Percentiles rank a stretch among this genome's conserved stretches.
These are phyloP conservation scores for Ajuga chamaepitys DNA, from an alignment of 257 asterid species.

Conservation along the genomic window DNA sequence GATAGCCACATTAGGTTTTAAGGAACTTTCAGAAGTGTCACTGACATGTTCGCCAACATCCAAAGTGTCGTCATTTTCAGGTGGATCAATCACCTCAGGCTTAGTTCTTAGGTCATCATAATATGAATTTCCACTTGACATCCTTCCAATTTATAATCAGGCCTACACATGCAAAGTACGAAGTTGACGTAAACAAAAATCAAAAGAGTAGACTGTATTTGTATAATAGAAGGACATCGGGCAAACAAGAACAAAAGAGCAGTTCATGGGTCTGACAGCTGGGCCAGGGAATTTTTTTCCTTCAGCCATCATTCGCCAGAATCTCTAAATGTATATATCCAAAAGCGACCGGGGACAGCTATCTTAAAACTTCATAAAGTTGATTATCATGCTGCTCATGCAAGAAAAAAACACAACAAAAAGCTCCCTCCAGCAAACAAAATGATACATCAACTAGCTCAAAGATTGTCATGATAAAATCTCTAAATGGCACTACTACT, in stretches of 20 bases:
- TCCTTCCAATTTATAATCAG: slow-evolving; percentile 6
- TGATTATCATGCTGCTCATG: not conserved
- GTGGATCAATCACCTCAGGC: slow-evolving; percentile 41
- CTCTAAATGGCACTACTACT: not conserved
- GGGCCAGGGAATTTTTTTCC: not conserved
- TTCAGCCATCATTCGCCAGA: not conserved
- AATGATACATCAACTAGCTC: not conserved
- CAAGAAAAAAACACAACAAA: not conserved
- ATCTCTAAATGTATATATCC: no score
- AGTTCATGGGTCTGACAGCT: not conserved
- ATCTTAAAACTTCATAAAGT: not conserved
- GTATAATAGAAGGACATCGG: not conserved
- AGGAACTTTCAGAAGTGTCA: slow-evolving; percentile 25
- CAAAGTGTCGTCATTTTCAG: slow-evolving; percentile 28
- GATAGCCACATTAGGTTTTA: slow-evolving; percentile 36
- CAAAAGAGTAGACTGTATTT: not conserved
- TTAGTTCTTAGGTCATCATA: slow-evolving; percentile 25
- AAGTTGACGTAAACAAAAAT: not conserved
- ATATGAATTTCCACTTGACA: slow-evolving; percentile 37
- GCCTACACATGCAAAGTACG: slow-evolving; percentile 13
- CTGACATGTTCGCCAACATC: slow-evolving; percentile 31
- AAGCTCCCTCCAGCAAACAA: not conserved
- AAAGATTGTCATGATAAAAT: not conserved
- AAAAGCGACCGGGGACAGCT: not conserved
- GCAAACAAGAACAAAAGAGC: not conserved